phyloP scores from a whole-genome alignment of 2,329 filamentous ascomycete species.

The Arthroderma sp. region DNA sequence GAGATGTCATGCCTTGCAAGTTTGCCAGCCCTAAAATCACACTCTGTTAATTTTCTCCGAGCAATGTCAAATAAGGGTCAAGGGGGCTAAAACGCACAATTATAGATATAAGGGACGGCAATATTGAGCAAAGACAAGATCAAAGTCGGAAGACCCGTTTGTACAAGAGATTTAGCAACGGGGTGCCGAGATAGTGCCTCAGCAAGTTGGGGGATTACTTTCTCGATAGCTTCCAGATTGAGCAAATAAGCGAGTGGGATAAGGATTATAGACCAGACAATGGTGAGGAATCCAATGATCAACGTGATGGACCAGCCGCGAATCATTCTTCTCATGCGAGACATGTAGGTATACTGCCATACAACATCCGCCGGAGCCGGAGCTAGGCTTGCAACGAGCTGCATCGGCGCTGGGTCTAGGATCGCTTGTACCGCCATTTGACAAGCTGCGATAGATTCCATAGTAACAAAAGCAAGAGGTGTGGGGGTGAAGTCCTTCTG shows the following conservation, averaged over 20 bases:
- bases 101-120: constrained; percentile 84
- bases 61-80: not conserved
- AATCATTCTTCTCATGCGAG: constrained; percentile 57
- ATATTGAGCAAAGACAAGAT: constrained; percentile 79
- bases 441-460: constrained; percentile 82
- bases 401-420: constrained; percentile 77
- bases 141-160: constrained; percentile 75
- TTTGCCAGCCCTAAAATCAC: constrained; percentile 53
- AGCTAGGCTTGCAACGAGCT: constrained; percentile 70
- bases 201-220: constrained; percentile 57
- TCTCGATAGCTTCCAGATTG: constrained; percentile 66
- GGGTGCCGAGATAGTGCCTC: constrained; percentile 54
- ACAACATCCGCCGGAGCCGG: constrained; percentile 87
- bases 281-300: constrained; percentile 66
- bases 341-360: constrained; percentile 84
- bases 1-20: constrained; percentile 86
- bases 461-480: constrained; percentile 86
- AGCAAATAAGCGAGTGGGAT: constrained; percentile 65
- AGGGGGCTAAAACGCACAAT: constrained; percentile 42
- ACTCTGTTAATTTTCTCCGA: not conserved
- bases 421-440: constrained; percentile 96
- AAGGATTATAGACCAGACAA: constrained; percentile 80
- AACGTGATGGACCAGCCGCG: constrained; percentile 74
- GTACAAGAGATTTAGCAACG: constrained; percentile 62
- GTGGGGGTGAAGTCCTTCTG: constrained; percentile 64